Evolutionary conservation across 805 yeast species (phyloP).

Genomic region (Starmerella cellae): DNA sequence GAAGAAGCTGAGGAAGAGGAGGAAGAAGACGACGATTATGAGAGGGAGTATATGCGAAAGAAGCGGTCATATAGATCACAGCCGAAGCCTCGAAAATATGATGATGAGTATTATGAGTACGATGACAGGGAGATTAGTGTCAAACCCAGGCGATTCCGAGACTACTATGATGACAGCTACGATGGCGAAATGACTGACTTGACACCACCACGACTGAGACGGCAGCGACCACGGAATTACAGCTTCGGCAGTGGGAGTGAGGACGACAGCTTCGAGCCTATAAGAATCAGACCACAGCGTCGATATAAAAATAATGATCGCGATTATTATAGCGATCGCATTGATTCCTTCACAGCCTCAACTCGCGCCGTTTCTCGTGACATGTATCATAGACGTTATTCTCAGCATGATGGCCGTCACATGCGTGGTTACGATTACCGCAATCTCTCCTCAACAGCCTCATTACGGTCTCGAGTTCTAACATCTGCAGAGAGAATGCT

Average conservation of each 20-base stretch:
- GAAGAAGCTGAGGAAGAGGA: not conserved
- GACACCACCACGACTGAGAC: not conserved
- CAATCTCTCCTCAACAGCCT: conserved; percentile 11
- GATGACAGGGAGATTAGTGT: not conserved
- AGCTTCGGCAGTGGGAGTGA: not conserved
- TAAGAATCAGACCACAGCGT: conserved; percentile 11
- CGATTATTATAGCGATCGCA: not conserved
- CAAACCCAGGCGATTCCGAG: no score
- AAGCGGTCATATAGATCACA: no score
- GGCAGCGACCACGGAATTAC: not conserved
- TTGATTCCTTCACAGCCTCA: not conserved
- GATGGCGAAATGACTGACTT: not conserved
- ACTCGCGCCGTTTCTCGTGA: conserved; percentile 4
- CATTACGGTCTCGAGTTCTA: conserved; percentile 14
- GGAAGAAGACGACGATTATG: not conserved
- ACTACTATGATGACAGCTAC: not conserved
- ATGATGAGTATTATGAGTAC: not conserved
- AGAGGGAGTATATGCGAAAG: no score
- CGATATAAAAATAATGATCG: conserved; percentile 1
- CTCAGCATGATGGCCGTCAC: conserved; percentile 5
- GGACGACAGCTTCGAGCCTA: not conserved
- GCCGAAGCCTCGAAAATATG: no score
- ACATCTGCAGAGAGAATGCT: conserved; percentile 26
- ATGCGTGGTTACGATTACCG: conserved; percentile 7
- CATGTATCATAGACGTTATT: conserved; percentile 7